phyloP scores from a whole-genome alignment of 805 yeast species.

The Naumovozyma castellii region DNA sequence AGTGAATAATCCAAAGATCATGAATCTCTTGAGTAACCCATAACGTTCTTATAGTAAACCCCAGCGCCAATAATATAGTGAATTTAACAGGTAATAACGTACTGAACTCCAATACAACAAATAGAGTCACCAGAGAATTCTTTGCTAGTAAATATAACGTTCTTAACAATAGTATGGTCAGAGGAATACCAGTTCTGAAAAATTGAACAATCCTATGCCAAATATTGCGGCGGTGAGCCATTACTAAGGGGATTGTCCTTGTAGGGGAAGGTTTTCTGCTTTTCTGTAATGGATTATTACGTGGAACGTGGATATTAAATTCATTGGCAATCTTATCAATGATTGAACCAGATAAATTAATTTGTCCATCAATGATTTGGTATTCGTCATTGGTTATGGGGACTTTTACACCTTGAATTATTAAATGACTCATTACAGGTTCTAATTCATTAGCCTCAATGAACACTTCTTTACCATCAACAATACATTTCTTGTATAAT shows the following conservation, averaged over 20 bases:
- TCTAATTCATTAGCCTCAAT: constrained; percentile 15
- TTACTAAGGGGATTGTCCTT: not conserved
- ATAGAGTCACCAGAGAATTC: constrained; percentile 15
- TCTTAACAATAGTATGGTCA: constrained; percentile 10
- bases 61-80: constrained; percentile 8
- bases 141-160: constrained; percentile 16
- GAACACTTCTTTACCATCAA: constrained; percentile 18
- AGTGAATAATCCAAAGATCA: constrained; percentile 22
- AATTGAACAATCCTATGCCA: not conserved
- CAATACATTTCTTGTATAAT: constrained; percentile 15
- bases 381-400: constrained; percentile 11
- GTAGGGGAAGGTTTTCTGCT: not conserved
- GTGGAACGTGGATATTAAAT: too few species aligned
- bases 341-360: constrained; percentile 12
- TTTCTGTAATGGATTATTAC: too few species aligned
- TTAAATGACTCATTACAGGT: constrained; percentile 4
- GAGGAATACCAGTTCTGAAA: constrained; percentile 3
- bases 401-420: constrained; percentile 5
- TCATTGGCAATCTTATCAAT: constrained; percentile 12
- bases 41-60: constrained; percentile 12
- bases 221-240: too few species aligned
- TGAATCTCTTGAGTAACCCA: constrained; percentile 20
- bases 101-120: constrained; percentile 15
- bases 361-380: too few species aligned
- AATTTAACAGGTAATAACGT: constrained; percentile 12